Conservation (phyloP, 129 eudicot species). For the Lonicera japonica region DNA sequence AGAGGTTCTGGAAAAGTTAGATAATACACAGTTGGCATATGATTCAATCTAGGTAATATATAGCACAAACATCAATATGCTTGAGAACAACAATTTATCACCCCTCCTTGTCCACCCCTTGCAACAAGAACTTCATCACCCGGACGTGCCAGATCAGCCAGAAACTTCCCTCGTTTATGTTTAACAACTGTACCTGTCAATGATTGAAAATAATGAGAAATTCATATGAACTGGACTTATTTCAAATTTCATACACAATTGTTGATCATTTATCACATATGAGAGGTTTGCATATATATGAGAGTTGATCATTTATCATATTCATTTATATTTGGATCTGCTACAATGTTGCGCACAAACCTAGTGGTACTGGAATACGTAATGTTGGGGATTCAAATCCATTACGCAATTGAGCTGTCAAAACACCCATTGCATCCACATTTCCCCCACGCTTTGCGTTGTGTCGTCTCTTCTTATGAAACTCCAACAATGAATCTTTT, state of each 20-base stretch:
- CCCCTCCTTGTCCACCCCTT: slow-evolving; percentile 99
- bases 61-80: slow-evolving; percentile 3
- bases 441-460: slow-evolving; percentile 96
- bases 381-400: slow-evolving; percentile 68
- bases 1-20: not conserved
- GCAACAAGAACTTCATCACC: slow-evolving; percentile 97
- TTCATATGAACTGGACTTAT: not conserved
- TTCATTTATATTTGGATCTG: not conserved
- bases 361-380: slow-evolving; percentile 93
- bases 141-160: slow-evolving; percentile 86
- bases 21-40: slow-evolving; percentile 2
- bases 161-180: slow-evolving; percentile 82
- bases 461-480: slow-evolving; percentile 53
- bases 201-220: slow-evolving; percentile 1
- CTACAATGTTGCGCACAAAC: slow-evolving; percentile 26
- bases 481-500: slow-evolving; percentile 72
- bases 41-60: slow-evolving; percentile 1
- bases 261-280: not conserved
- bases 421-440: slow-evolving; percentile 85
- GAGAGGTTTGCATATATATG: too few species aligned
- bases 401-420: slow-evolving; percentile 50
- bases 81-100: slow-evolving; percentile 25
- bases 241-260: not conserved
- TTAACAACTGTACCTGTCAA: slow-evolving; percentile 88
- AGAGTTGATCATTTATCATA: too few species aligned